Conservation (phyloP, 2,329 filamentous ascomycete genomes). For the Aphanocladium album region DNA sequence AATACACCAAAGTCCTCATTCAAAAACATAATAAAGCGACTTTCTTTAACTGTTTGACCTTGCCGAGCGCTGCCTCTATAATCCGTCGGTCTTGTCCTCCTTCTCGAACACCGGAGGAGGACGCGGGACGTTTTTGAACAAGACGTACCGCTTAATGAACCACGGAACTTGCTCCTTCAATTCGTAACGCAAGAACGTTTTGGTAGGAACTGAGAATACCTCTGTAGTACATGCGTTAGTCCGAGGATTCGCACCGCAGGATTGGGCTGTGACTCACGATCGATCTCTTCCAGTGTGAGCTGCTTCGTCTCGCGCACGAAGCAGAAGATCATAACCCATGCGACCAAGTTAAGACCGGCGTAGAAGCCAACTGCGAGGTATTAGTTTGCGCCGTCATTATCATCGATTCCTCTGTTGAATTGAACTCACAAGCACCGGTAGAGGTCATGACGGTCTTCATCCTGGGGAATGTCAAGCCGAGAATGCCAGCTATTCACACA, state of each 20-base stretch:
- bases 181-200: slow-evolving; percentile 29
- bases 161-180: slow-evolving; percentile 29
- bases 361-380: slow-evolving; percentile 32
- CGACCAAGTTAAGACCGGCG: slow-evolving; percentile 39
- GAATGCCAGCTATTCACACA: slow-evolving; percentile 35
- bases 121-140: slow-evolving; percentile 27
- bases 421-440: slow-evolving; percentile 25
- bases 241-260: background rate
- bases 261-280: slow-evolving; percentile 16
- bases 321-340: slow-evolving; percentile 41
- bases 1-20: background rate
- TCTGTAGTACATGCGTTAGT: slow-evolving; percentile 17
- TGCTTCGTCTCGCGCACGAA: slow-evolving; percentile 44
- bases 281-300: slow-evolving; percentile 38
- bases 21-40: background rate
- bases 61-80: background rate
- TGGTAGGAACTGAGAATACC: slow-evolving; percentile 29
- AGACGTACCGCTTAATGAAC: slow-evolving; percentile 33
- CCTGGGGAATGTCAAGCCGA: slow-evolving; percentile 52
- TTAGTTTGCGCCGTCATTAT: background rate
- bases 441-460: slow-evolving; percentile 29
- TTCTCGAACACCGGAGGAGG: slow-evolving; percentile 26
- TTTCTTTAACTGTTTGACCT: background rate
- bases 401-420: background rate
- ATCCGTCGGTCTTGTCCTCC: slow-evolving; percentile 2